A percentile compares a stretch with the other conserved stretches of the same genome.
phyloP scores from a whole-genome alignment of 1,139 yeast genomes.

The Taphrina confusa region DNA sequence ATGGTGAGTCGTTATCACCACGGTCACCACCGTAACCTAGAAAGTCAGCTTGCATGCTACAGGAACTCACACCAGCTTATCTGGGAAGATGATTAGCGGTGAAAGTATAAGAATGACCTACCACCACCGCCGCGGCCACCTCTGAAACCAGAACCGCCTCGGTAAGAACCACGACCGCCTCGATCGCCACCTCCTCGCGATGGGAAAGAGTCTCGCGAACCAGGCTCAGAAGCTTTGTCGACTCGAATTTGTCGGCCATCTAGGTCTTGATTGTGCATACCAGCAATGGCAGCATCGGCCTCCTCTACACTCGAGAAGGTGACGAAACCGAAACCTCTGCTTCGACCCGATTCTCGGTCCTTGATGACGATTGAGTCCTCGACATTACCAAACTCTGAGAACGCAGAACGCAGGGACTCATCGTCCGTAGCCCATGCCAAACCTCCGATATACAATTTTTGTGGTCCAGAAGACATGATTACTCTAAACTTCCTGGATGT shows the following conservation, averaged over 20 bases:
- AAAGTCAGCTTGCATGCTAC: neutral
- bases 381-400: constrained; percentile 29
- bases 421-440: constrained; percentile 36
- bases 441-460: constrained; percentile 32
- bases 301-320: constrained; percentile 22
- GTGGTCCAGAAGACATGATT: constrained; percentile 25
- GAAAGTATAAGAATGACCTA: neutral
- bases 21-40: constrained; percentile 33
- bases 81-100: neutral
- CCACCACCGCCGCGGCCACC: constrained; percentile 34
- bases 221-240: constrained; percentile 34
- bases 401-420: constrained; percentile 25
- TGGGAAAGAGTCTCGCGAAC: constrained; percentile 30
- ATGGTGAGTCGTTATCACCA: constrained; percentile 32
- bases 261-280: constrained; percentile 33
- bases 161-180: constrained; percentile 32
- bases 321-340: constrained; percentile 34
- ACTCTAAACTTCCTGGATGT: neutral
- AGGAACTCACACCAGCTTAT: neutral
- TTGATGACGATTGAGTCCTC: constrained; percentile 35
- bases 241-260: constrained; percentile 35
- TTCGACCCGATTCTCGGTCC: constrained; percentile 34
- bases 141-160: constrained; percentile 32
- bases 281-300: constrained; percentile 33
- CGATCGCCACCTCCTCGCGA: constrained; percentile 31